These are phyloP conservation scores for Volvox reticuliferus DNA, from an alignment of 139 green algal species.

Conservation along the genomic window DNA sequence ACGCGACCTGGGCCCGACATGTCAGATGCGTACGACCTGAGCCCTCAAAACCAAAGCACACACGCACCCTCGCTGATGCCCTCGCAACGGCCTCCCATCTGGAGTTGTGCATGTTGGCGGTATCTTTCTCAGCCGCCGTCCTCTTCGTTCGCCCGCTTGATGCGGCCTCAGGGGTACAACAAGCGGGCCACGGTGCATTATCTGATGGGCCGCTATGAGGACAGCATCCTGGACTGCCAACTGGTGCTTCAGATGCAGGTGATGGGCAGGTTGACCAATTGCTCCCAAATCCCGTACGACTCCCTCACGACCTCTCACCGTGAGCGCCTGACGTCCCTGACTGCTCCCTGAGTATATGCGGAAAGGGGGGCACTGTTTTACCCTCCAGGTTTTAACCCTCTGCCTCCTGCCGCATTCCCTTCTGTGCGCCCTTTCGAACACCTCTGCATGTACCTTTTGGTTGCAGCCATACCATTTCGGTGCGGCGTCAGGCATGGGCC, in stretches of 20 bases:
- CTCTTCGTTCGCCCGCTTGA: neutral
- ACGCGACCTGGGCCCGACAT: too few relatives aligned
- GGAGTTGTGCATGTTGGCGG: neutral
- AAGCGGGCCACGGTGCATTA: slow-evolving; percentile 82
- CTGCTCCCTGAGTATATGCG: too few relatives aligned
- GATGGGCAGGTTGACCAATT: neutral
- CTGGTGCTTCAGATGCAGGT: slow-evolving; percentile 66
- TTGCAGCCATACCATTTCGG: slow-evolving; percentile 79
- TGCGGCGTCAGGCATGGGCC: slow-evolving; percentile 74
- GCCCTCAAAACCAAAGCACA: too few relatives aligned
- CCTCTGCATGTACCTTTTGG: too few relatives aligned
- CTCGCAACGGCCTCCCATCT: too few relatives aligned
- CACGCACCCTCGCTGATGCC: too few relatives aligned
- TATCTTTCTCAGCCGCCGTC: neutral
- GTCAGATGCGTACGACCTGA: too few relatives aligned
- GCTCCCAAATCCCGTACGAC: neutral
- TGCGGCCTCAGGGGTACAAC: slow-evolving; percentile 71
- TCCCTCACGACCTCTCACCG: neutral
- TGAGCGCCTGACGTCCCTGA: too few relatives aligned
- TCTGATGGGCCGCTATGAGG: slow-evolving; percentile 67
- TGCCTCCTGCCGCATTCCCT: neutral
- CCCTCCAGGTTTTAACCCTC: too few relatives aligned
- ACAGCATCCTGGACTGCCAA: slow-evolving; percentile 68
- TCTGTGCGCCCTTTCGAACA: too few relatives aligned
- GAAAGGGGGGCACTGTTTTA: too few relatives aligned